A percentile compares a stretch with the other conserved stretches of the same genome.
Conservation (phyloP, 1,284 basidiomycete genomes). For the Volvariella volvacea region DNA sequence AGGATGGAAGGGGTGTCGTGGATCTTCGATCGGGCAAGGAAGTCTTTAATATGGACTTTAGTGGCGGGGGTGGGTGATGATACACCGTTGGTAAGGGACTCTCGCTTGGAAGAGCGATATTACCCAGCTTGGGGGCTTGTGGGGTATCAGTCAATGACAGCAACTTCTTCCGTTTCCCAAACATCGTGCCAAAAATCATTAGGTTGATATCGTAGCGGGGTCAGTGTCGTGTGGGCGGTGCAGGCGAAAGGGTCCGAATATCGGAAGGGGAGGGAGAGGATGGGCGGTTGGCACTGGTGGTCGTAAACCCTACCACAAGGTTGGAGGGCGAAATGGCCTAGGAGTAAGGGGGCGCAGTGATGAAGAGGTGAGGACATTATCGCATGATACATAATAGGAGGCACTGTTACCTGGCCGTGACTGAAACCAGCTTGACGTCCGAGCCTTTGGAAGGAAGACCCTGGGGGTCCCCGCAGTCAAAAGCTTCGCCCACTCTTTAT, state of each 20-base stretch:
- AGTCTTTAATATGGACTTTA: slow-evolving; percentile 12
- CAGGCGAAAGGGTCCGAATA: slow-evolving; percentile 8
- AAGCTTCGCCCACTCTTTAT: slow-evolving; percentile 13
- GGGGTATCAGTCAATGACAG: slow-evolving; percentile 18
- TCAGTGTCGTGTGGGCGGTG: slow-evolving; percentile 7
- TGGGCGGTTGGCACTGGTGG: slow-evolving; percentile 12
- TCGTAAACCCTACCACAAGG: slow-evolving; percentile 23
- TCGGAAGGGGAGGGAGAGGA: slow-evolving; percentile 13
- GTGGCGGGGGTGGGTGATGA: slow-evolving; percentile 10
- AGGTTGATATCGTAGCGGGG: slow-evolving; percentile 1
- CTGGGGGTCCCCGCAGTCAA: slow-evolving; percentile 17
- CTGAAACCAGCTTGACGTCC: slow-evolving; percentile 16
- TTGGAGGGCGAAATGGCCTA: slow-evolving; percentile 18
- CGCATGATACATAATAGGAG: slow-evolving; percentile 9
- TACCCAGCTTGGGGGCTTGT: slow-evolving; percentile 21
- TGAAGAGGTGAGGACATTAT: slow-evolving; percentile 12
- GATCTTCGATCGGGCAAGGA: slow-evolving; percentile 16
- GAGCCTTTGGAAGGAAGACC: slow-evolving; percentile 17
- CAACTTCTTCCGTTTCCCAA: slow-evolving; percentile 19
- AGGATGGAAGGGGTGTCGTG: slow-evolving; percentile 14
- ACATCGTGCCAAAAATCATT: slow-evolving; percentile 16
- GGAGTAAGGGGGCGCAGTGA: slow-evolving; percentile 6
- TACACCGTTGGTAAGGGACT: slow-evolving; percentile 11
- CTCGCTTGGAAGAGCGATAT: slow-evolving; percentile 22
- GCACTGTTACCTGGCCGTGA: slow-evolving; percentile 16